phyloP scores from a whole-genome alignment of 306 rosid species.

The Erythrophleum fordii region DNA sequence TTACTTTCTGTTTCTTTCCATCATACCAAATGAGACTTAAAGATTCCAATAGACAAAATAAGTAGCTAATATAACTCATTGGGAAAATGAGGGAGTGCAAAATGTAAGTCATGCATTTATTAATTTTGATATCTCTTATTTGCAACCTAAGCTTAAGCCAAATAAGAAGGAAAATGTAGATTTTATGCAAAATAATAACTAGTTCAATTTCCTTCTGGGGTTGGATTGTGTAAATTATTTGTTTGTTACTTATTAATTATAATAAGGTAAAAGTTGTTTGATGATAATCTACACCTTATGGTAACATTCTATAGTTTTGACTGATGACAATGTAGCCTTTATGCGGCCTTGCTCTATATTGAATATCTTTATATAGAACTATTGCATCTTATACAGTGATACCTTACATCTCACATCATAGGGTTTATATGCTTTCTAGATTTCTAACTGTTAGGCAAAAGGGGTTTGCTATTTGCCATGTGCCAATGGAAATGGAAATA shows the following conservation, averaged over 20 bases:
- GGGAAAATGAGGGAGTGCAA: constrained; percentile 97
- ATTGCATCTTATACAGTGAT: background rate
- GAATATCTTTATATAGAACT: background rate
- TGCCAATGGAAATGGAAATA: constrained; percentile 21
- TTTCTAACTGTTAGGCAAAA: constrained; percentile 8
- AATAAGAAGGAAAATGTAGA: constrained; percentile 34
- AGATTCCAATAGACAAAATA: constrained; percentile 91
- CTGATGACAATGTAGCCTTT: constrained; percentile 5
- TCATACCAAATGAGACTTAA: no score
- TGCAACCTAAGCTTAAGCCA: constrained; percentile 8
- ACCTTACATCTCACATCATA: no score
- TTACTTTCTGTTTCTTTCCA: no score
- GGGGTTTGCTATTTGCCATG: background rate
- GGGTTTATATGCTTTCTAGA: constrained; percentile 25
- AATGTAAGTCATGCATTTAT: constrained; percentile 53
- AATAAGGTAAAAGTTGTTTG: background rate
- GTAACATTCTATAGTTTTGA: constrained; percentile 20
- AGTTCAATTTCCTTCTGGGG: background rate
- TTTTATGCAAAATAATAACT: constrained; percentile 22
- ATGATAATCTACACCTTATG: constrained; percentile 9
- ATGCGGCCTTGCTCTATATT: constrained; percentile 6
- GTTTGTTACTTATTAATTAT: constrained; percentile 20
- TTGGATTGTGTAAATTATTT: background rate
- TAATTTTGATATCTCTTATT: constrained; percentile 20
- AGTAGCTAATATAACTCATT: constrained; percentile 92